Base-by-base conservation (phyloP, 495 filamentous ascomycete species). In the Emericellopsis terricola region DNA sequence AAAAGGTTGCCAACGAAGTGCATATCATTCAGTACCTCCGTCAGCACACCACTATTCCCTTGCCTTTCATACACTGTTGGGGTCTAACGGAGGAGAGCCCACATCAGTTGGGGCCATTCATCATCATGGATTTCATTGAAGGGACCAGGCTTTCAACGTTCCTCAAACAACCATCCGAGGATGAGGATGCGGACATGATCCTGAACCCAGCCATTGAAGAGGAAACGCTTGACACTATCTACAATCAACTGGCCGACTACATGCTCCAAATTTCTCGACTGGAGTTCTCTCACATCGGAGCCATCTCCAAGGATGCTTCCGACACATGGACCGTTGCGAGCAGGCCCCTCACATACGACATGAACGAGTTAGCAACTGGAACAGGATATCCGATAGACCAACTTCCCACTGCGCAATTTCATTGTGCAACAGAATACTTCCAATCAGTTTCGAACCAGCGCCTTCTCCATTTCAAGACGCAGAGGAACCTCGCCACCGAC, bases 1-100 rank as follows among this genome's bases (percentile, higher is more conserved):
- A 64, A 34, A 64, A 64, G 37, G 49, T 64, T 34, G 40, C 49
- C 8, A 62, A 57, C 41, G 62, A 62, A 23, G 56, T 60, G 3
- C 19, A 34, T 3, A 46, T 55, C 16, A 38, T 66, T n/a, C 29
- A 38, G 33, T 45, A 55, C 24, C 42, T 64, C 36, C 38, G 34
- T 27, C 34, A 51, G 7, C 43, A 44, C 15, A 67, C 60, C 31
- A 56, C 51, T 1, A 64, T 64, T 34, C 60, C 60, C 9, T 46
- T 61, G 24, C 59, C 55, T n/a, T 36, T 7, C 29, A 38, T 63
- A 6, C 28, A 33, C 8, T 48, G 46, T n/a, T 66, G 55, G 59
- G 59, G 62, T 19, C 34, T 26, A 9, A 44, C 48, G 36, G 36
- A 43, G 9, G 46, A 44, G 19, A 65, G 57, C 34, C 40, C 47